These are phyloP conservation scores for Acanthamoeba healyi DNA, from an alignment of 208 protist species.

Conservation along the genomic window DNA sequence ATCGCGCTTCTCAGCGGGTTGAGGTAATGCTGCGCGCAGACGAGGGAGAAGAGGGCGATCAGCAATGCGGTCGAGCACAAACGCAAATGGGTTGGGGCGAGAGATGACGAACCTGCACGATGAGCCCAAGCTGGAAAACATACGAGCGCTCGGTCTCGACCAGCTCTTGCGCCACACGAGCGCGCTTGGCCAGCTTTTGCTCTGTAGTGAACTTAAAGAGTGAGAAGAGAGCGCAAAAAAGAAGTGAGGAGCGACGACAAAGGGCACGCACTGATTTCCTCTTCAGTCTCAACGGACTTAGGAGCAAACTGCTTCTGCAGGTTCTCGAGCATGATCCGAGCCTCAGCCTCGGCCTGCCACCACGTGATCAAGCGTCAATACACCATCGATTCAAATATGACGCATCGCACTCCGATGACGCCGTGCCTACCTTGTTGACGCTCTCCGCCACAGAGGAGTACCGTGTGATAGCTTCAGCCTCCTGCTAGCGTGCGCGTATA, in stretches of 20 bases:
- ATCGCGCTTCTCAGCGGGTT: slow-evolving; percentile 7
- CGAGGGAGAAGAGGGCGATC: not conserved
- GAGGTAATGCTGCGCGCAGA: slow-evolving; percentile 7
- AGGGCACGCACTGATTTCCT: slow-evolving; percentile 3
- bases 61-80: no score
- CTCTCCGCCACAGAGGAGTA: slow-evolving; percentile 15
- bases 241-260: no score
- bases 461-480: not conserved
- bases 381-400: no score
- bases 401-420: no score
- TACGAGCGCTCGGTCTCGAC: slow-evolving; percentile 20
- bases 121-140: not conserved
- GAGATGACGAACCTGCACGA: no score
- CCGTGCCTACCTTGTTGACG: slow-evolving; percentile 46
- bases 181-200: slow-evolving; percentile 1
- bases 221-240: not conserved
- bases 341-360: slow-evolving; percentile 33
- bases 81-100: no score
- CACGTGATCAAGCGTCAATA: no score
- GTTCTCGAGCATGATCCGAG: not conserved
- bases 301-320: not conserved
- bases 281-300: not conserved
- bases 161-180: not conserved
- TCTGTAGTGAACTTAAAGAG: not conserved
- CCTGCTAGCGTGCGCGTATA: not conserved